These are phyloP conservation scores for Tuber aestivum DNA, from an alignment of 495 filamentous ascomycete genomes.

Conservation along the genomic window DNA sequence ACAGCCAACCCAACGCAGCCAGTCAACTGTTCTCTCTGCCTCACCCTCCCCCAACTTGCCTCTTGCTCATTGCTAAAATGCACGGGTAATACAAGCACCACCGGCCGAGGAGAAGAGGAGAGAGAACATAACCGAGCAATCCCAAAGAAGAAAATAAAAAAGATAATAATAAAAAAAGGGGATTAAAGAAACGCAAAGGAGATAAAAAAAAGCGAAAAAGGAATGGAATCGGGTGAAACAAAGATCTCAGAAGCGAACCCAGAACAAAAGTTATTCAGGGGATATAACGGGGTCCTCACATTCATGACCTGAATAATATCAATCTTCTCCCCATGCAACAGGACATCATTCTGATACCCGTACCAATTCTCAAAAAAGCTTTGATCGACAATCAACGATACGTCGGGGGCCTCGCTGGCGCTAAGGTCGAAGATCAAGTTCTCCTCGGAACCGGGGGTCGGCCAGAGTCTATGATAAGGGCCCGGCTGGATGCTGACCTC, in stretches of 20 bases:
- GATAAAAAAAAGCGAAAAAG: not conserved
- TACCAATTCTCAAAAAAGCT: constrained; percentile 57
- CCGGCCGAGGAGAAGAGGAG: not conserved
- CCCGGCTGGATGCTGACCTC: constrained; percentile 44
- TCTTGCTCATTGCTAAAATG: not conserved
- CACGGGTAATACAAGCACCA: not conserved
- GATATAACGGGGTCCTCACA: constrained; percentile 36
- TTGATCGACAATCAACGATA: constrained; percentile 46
- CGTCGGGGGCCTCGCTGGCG: constrained; percentile 41
- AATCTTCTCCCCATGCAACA: constrained; percentile 45
- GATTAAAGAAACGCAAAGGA: not conserved
- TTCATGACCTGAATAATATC: constrained; percentile 49
- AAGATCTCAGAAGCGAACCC: not conserved
- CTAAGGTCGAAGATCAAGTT: constrained; percentile 24
- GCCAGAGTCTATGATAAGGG: constrained; percentile 46
- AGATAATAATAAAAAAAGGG: not conserved
- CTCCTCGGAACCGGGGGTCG: constrained; percentile 27
- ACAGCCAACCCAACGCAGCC: not conserved
- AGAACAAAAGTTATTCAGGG: not conserved
- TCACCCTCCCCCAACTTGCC: not conserved
- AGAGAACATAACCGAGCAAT: not conserved
- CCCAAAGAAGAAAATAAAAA: not conserved
- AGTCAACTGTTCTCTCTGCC: not conserved
- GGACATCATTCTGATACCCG: constrained; percentile 49
- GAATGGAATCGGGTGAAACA: not conserved